Conservation (phyloP, 345 rosid species). For the Pistacia atlantica region DNA sequence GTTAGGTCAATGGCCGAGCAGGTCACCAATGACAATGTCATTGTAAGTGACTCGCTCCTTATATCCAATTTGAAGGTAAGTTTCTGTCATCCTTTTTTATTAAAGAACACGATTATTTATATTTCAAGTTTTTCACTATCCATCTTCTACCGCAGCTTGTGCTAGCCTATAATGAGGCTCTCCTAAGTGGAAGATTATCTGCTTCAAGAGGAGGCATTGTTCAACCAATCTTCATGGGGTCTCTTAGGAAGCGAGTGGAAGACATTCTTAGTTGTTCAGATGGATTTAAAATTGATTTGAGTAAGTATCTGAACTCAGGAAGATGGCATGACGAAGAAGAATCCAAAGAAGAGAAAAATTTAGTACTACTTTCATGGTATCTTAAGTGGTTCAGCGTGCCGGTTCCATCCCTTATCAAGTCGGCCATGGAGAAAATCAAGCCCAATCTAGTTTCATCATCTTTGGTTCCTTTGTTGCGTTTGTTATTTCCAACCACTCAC, state of each 20-base stretch:
- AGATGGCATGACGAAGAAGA: constrained; percentile 58
- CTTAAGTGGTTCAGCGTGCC: constrained; percentile 82
- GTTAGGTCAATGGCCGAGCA: constrained; percentile 76
- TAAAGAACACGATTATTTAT: too few species aligned
- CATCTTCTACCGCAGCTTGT: constrained; percentile 57
- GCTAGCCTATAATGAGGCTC: constrained; percentile 74
- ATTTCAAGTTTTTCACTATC: neutral
- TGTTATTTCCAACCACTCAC: constrained; percentile 68
- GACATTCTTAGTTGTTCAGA: constrained; percentile 53
- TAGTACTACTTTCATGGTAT: constrained; percentile 71
- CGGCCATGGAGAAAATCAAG: constrained; percentile 50
- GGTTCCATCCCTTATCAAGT: constrained; percentile 51
- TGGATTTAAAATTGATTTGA: constrained; percentile 41
- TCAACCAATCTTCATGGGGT: constrained; percentile 70
- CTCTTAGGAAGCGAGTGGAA: constrained; percentile 67
- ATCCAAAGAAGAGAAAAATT: constrained; percentile 36
- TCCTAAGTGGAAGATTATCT: constrained; percentile 63
- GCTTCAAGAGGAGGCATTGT: constrained; percentile 64
- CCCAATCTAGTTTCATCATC: constrained; percentile 39
- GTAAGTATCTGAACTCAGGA: constrained; percentile 53
- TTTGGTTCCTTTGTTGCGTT: constrained; percentile 58
- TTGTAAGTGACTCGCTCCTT: constrained; percentile 56
- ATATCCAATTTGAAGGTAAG: constrained; percentile 86
- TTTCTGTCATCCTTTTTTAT: neutral
- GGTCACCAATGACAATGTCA: constrained; percentile 40